Evolutionary conservation across 306 rosid species (phyloP).

Genomic region (Prinsepia uniflora): DNA sequence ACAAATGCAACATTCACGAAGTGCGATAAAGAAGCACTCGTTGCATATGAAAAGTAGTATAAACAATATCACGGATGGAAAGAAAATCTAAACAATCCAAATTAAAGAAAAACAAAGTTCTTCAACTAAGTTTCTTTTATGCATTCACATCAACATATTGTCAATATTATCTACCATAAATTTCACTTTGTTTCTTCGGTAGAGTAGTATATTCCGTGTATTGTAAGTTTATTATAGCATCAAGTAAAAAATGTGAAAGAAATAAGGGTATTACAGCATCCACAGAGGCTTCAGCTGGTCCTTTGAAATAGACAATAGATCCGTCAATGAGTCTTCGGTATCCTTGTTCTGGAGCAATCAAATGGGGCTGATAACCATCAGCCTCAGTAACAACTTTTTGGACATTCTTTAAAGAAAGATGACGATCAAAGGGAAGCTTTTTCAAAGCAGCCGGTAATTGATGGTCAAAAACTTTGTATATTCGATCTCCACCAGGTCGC

Average conservation of each 20-base stretch:
- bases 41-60: no score
- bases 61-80: not conserved
- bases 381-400: conserved; percentile 94
- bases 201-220: not conserved
- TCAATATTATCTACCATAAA: not conserved
- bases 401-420: conserved; percentile 79
- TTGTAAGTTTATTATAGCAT: not conserved
- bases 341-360: conserved; percentile 99
- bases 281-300: conserved; percentile 99
- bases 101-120: not conserved
- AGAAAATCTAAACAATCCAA: not conserved
- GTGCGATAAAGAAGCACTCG: no score
- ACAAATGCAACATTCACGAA: not conserved
- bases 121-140: not conserved
- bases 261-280: conserved; percentile 73
- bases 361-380: conserved; percentile 98
- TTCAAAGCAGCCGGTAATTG: conserved; percentile 95
- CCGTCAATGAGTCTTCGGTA: conserved; percentile 95
- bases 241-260: not conserved
- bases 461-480: conserved; percentile 92
- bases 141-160: not conserved
- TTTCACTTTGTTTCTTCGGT: not conserved
- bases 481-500: conserved; percentile 98
- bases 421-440: conserved; percentile 95
- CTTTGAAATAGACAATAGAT: conserved; percentile 88